These are phyloP conservation scores for Harrya chromipes DNA, from an alignment of 768 basidiomycete genomes.

Conservation along the genomic window DNA sequence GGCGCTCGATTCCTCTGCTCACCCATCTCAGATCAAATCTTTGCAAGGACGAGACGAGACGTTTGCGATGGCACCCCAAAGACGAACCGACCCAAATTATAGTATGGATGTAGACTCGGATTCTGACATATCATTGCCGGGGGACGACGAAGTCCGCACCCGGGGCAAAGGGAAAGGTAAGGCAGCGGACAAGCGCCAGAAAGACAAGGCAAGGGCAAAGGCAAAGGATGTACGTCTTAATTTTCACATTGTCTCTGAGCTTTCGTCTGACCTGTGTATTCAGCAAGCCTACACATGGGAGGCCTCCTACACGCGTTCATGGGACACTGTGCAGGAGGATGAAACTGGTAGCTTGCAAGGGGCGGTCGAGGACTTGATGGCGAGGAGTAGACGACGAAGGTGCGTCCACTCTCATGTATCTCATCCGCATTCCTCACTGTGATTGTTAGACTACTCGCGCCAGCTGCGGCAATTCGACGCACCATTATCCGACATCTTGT, in stretches of 20 bases:
- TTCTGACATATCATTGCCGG: conserved; percentile 65
- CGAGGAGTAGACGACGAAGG: conserved; percentile 82
- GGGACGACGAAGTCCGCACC: conserved; percentile 44
- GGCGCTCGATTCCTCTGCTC: no score
- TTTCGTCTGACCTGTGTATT: conserved; percentile 4
- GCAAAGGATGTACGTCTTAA: conserved; percentile 29
- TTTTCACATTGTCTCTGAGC: neutral
- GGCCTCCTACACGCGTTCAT: conserved; percentile 88
- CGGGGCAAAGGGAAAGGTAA: conserved; percentile 61
- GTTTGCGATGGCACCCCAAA: conserved; percentile 25
- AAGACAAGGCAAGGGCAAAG: conserved; percentile 47
- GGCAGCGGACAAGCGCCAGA: conserved; percentile 47
- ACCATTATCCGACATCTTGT: conserved; percentile 96
- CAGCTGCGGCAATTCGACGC: conserved; percentile 84
- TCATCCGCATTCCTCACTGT: conserved; percentile 5
- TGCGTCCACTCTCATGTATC: conserved; percentile 30
- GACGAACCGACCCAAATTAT: conserved; percentile 31
- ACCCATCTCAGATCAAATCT: neutral
- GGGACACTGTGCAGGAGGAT: conserved; percentile 98
- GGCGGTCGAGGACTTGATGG: conserved; percentile 87
- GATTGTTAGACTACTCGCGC: conserved; percentile 65
- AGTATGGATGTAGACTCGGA: conserved; percentile 68
- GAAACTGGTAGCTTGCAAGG: conserved; percentile 87
- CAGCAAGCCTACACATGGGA: conserved; percentile 95
- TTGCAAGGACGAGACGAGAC: neutral